These are phyloP conservation scores for Borovskyia barvae DNA, from an alignment of 208 protist genomes.

Conservation along the genomic window DNA sequence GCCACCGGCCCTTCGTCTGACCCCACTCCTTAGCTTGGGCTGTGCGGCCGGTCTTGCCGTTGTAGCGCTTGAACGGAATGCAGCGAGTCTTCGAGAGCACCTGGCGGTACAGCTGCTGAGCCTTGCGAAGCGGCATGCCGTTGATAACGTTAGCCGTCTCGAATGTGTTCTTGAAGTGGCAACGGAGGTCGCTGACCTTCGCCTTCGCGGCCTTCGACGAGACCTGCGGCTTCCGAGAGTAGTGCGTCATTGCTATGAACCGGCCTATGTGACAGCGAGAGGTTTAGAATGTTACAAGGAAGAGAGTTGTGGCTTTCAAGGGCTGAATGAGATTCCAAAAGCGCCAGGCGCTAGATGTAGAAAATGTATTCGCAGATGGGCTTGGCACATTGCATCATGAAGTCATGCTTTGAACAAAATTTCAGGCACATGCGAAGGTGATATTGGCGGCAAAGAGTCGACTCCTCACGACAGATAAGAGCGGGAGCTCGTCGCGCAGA, in stretches of 20 bases:
- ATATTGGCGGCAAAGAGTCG: too few relatives aligned
- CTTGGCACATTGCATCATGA: too few relatives aligned
- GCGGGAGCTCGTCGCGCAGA: too few relatives aligned
- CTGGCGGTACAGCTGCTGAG: constrained; percentile 92
- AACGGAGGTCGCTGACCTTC: constrained; percentile 89
- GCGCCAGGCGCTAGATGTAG: too few relatives aligned
- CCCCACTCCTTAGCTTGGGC: constrained; percentile 93
- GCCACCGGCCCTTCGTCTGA: constrained; percentile 93
- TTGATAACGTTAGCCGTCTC: constrained; percentile 93
- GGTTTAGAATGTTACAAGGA: too few relatives aligned
- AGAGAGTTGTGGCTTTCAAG: too few relatives aligned
- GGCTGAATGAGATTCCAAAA: too few relatives aligned
- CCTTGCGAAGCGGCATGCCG: constrained; percentile 91
- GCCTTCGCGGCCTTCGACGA: constrained; percentile 86
- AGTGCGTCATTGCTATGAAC: constrained; percentile 73
- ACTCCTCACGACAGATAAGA: too few relatives aligned
- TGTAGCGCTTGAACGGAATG: constrained; percentile 95
- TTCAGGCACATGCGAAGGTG: too few relatives aligned
- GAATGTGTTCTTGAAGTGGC: constrained; percentile 96
- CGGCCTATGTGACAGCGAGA: too few relatives aligned
- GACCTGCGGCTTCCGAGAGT: constrained; percentile 90
- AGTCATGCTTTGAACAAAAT: too few relatives aligned
- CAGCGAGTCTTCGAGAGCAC: constrained; percentile 93
- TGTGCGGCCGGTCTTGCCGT: constrained; percentile 90
- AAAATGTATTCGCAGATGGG: too few relatives aligned